Percentiles rank a stretch among this genome's conserved stretches.
Evolutionary conservation across 2,329 filamentous ascomycete genomes (phyloP).

Genomic region (Botrytis medusae): DNA sequence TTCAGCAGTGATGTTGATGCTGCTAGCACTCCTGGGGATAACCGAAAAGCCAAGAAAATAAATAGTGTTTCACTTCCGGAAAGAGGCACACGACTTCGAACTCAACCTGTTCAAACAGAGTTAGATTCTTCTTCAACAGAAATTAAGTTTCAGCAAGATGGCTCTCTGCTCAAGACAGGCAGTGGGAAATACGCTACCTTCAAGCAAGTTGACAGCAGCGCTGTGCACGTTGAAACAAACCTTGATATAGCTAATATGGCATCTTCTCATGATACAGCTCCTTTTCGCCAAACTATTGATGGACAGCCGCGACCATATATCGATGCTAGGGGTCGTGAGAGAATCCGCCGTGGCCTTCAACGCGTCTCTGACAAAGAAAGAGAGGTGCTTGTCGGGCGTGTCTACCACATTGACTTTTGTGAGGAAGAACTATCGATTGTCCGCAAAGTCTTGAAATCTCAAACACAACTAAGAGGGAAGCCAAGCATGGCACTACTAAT

Average conservation of each 20-base stretch:
- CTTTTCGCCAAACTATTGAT: not conserved
- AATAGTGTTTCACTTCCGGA: not conserved
- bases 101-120: not conserved
- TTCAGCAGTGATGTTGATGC: not conserved
- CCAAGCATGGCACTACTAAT: conserved; percentile 1
- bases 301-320: conserved; percentile 24
- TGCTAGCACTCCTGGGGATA: not conserved
- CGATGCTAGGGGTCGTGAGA: conserved; percentile 4
- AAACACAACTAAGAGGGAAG: conserved; percentile 9
- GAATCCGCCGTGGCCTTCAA: conserved; percentile 24
- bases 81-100: not conserved
- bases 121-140: not conserved
- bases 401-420: conserved; percentile 30
- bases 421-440: conserved; percentile 23
- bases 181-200: not conserved
- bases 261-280: not conserved
- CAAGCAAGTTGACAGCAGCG: not conserved
- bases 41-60: not conserved
- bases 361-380: conserved; percentile 5
- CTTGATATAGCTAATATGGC: not conserved
- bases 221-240: not conserved
- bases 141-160: not conserved
- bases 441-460: conserved; percentile 1
- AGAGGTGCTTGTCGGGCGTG: not conserved
- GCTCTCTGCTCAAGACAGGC: not conserved